phyloP scores from a whole-genome alignment of 139 green algal genomes.

The Yamagishiella unicocca region DNA sequence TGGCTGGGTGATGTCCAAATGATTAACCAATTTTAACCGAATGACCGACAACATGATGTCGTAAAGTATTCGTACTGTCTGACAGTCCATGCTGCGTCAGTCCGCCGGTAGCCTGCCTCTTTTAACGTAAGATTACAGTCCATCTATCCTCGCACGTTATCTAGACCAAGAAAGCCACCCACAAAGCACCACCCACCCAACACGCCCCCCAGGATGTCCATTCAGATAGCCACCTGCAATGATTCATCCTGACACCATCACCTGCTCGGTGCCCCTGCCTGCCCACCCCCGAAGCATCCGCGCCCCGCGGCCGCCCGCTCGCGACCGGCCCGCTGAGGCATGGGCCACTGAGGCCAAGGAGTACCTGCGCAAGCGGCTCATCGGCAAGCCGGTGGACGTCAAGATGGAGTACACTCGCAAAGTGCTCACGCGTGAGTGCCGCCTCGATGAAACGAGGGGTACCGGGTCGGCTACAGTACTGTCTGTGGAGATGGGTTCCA shows the following conservation, averaged over 20 bases:
- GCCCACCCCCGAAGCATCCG: constrained; percentile 73
- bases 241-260: not conserved
- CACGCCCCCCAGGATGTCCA: too few relatives aligned
- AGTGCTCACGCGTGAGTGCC: constrained; percentile 61
- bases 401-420: constrained; percentile 96
- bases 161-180: too few relatives aligned
- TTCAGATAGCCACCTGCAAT: too few relatives aligned
- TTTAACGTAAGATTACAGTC: too few relatives aligned
- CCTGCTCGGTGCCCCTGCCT: not conserved
- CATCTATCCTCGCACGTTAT: too few relatives aligned
- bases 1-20: constrained; percentile 38
- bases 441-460: too few relatives aligned
- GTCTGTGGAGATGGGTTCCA: too few relatives aligned
- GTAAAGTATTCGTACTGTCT: constrained; percentile 49
- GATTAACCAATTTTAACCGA: constrained; percentile 47
- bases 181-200: too few relatives aligned
- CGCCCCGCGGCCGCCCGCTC: constrained; percentile 80
- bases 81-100: too few relatives aligned
- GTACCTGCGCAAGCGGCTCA: constrained; percentile 83
- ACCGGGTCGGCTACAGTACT: too few relatives aligned
- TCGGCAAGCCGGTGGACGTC: constrained; percentile 85
- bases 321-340: constrained; percentile 80
- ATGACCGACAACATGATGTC: constrained; percentile 37
- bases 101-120: too few relatives aligned
- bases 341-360: constrained; percentile 92